Conservation (phyloP, 2,329 filamentous ascomycete species). For the Tolypocladium inflatum region DNA sequence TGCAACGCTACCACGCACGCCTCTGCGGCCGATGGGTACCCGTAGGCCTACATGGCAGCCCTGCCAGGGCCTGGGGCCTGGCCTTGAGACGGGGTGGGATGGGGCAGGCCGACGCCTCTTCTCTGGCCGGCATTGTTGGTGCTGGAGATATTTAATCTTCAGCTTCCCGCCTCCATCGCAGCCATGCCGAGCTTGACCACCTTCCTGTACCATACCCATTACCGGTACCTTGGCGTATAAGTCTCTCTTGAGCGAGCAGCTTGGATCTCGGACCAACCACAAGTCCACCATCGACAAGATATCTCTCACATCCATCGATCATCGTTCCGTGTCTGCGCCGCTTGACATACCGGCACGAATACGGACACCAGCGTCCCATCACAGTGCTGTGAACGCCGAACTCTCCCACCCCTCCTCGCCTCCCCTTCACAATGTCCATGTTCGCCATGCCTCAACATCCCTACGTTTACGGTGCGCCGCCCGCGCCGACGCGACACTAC, state of each 20-base stretch:
- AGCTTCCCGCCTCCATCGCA: slow-evolving; percentile 9
- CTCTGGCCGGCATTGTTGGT: slow-evolving; percentile 3
- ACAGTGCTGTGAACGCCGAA: background rate
- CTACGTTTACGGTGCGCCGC: slow-evolving; percentile 19
- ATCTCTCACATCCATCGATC: background rate
- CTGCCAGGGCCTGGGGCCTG: background rate
- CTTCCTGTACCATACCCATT: background rate
- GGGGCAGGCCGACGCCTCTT: background rate
- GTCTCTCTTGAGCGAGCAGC: background rate
- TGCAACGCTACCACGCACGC: slow-evolving; percentile 2
- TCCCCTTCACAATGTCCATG: slow-evolving; percentile 21
- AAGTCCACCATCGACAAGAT: background rate
- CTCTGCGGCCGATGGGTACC: background rate
- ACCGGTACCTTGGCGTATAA: background rate
- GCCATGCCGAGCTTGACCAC: slow-evolving; percentile 9
- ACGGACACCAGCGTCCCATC: background rate
- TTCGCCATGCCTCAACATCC: slow-evolving; percentile 24
- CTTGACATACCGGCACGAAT: background rate
- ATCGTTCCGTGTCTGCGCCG: background rate
- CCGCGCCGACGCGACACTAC: slow-evolving; percentile 52
- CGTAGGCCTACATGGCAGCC: slow-evolving; percentile 1
- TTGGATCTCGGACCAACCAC: background rate
- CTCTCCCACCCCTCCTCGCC: background rate
- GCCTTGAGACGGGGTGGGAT: slow-evolving; percentile 1
- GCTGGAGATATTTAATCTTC: slow-evolving; percentile 21